Conservation (phyloP, 495 filamentous ascomycete genomes). For the Neurospora hispaniola region DNA sequence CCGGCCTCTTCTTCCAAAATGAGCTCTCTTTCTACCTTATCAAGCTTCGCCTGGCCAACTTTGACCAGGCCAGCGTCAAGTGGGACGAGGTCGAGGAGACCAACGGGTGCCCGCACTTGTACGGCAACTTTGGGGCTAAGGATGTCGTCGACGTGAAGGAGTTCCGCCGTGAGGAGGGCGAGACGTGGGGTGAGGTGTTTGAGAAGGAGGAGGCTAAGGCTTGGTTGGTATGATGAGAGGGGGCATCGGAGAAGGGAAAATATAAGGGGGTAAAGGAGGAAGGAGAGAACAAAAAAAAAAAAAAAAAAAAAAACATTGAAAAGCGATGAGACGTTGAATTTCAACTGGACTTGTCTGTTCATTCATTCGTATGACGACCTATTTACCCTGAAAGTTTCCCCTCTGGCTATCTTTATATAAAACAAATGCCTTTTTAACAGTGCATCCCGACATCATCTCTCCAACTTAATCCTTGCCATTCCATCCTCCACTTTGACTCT, state of each 20-base stretch:
- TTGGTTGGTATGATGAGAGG: conserved; percentile 12
- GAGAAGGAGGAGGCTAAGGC: conserved; percentile 8
- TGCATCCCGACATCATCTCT: background rate
- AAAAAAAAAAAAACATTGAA: background rate
- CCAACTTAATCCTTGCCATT: background rate
- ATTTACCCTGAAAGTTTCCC: background rate
- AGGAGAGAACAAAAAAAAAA: too few relatives aligned
- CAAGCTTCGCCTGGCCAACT: conserved; percentile 23
- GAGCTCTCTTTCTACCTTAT: conserved; percentile 29
- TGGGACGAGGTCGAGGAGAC: conserved; percentile 32
- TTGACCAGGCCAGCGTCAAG: conserved; percentile 17
- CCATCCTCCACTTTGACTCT: background rate
- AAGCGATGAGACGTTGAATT: background rate
- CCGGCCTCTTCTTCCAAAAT: conserved; percentile 35
- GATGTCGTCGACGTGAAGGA: conserved; percentile 25
- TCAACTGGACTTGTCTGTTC: background rate
- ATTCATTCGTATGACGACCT: background rate
- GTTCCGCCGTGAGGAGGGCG: conserved; percentile 21
- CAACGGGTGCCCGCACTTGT: conserved; percentile 35
- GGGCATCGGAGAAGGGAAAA: background rate
- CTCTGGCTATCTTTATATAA: background rate
- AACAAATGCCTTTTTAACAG: background rate
- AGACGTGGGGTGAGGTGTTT: conserved; percentile 28
- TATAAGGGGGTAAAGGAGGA: background rate
- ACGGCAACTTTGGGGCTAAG: conserved; percentile 35